Evolutionary conservation across 148 eudicot genomes (phyloP), one percentile per base, ranked within the genome.

Genomic region (Cornus florida): DNA sequence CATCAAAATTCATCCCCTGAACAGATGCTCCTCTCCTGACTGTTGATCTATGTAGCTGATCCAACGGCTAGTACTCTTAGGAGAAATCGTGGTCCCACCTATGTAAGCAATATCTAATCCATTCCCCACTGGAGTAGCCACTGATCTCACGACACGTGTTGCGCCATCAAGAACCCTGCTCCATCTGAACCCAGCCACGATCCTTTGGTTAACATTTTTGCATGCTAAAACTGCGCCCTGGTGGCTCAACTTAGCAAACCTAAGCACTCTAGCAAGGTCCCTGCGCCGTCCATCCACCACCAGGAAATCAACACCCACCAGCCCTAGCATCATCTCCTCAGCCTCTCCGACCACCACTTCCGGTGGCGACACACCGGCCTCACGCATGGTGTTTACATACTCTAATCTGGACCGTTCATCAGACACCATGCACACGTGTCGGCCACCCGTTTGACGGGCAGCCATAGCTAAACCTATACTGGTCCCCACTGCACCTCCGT

Each of bases 41-140:
- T 75, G 50, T 20, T 76, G 85, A 82, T 88, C 91, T 10, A 82
- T 69, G 65, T 73, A 80, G 41, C 50, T 84, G 43, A 88, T 75
- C 91, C 91, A 88, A 56, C 85, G 80, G n/a, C 46, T 70, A 11
- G 19, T 1, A 10, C 16, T 8, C 48, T 67, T 73, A 38, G 3
- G 66, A 7, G 57, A 57, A 11, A 66, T 48, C 7, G 5, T 39
- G 0, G 32, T 14, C 16, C 74, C 79, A 71, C 77, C 83, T 2
- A 86, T 79, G 70, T 88, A 84, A 38, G 89, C 91, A 69, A 88
- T 86, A 73, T 86, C 89, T 14, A 88, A 74, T 28, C 89, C 91
- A 13, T 79, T 82, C 65, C 87, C 90, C 9, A 86, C 82, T 0
- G 89, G 91, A 20, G 86, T 46, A 62, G 67, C 50, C 77, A 77